These are phyloP conservation scores for Setaria italica DNA, from an alignment of 202 grass and related monocot genomes.

Conservation along the genomic window DNA sequence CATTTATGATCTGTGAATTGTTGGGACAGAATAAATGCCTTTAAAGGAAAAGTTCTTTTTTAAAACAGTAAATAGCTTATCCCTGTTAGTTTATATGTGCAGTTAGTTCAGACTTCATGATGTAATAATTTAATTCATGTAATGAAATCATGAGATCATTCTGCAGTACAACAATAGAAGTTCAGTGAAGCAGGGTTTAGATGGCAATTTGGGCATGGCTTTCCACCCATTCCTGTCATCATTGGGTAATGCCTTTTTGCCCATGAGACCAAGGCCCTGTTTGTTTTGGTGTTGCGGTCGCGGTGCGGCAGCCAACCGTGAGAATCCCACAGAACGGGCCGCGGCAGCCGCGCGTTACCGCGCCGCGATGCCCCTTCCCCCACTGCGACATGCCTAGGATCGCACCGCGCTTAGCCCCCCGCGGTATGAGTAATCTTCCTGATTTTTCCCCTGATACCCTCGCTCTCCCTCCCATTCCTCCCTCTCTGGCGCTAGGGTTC, in stretches of 20 bases:
- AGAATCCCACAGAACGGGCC: no score
- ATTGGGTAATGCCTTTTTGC: background rate
- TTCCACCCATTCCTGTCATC: background rate
- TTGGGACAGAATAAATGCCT: conserved; percentile 7
- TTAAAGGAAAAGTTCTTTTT: conserved; percentile 24
- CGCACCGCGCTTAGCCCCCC: no score
- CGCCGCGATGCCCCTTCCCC: no score
- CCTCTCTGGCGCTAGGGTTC: no score
- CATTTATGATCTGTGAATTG: conserved; percentile 14
- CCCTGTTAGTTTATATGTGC: conserved; percentile 26
- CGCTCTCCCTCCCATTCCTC: no score
- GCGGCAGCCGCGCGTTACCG: no score
- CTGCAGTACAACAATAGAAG: background rate
- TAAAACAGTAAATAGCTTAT: conserved; percentile 1
- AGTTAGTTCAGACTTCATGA: conserved; percentile 17
- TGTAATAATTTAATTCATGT: conserved; percentile 15
- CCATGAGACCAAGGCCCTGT: background rate
- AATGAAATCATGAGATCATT: background rate
- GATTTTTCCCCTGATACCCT: no score
- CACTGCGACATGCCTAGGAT: no score
- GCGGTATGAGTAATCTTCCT: no score
- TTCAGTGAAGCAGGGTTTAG: background rate
- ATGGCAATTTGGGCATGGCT: background rate
- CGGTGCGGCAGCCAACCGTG: no score
- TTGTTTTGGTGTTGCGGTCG: no score